Base-by-base conservation (phyloP, 177 flowering plant genomes). In the Vitis hybrid region DNA sequence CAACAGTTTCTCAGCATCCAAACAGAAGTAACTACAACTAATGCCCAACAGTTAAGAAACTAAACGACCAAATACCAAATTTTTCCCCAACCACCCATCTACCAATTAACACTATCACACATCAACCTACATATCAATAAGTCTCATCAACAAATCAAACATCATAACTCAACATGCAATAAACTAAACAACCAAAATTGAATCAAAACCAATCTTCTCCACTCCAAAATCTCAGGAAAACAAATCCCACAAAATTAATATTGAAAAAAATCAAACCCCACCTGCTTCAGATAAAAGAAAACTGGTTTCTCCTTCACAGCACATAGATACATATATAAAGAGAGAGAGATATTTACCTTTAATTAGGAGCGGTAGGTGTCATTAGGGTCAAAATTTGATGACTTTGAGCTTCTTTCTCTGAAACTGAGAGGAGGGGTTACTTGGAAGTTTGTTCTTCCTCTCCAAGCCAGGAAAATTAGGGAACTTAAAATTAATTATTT, bases 361-460 rank as follows among this genome's bases (percentile, higher is more conserved):
- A 75, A 57, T 33, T 70, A 45, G 22, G 51, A 48, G 39, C 60
- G 60, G 53, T 63, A 75, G 67, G 64, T 58, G 60, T 65, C 65
- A 71, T 70, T 12, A 33, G 70, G 49, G 48, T 72, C 50, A 2
- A 58, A 49, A 20, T 51, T 66, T 8, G 10, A 1, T 39, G 45
- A 55, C 18, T 5, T 15, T 15, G 58, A 65, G 64, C 15, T 62
- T 68, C 62, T 3, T 52, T 52, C 66, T 55, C 13, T 48, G 31
- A 57, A 11, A 18, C 9, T 1, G 26, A 14, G 29, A 15, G 62
- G 51, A 52, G 62, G 45, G 13, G 74, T 73, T 67, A 72, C 75
- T 74, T 78, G 39, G 8, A 74, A 22, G 80, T 61, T 71, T 78
- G 62, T 62, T 55, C 75, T 78, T 74, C 62, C 70, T 74, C 29